Evolutionary conservation across 805 yeast species (phyloP), one percentile per base, ranked within the genome.

Genomic region (Zygosaccharomyces rouxii): DNA sequence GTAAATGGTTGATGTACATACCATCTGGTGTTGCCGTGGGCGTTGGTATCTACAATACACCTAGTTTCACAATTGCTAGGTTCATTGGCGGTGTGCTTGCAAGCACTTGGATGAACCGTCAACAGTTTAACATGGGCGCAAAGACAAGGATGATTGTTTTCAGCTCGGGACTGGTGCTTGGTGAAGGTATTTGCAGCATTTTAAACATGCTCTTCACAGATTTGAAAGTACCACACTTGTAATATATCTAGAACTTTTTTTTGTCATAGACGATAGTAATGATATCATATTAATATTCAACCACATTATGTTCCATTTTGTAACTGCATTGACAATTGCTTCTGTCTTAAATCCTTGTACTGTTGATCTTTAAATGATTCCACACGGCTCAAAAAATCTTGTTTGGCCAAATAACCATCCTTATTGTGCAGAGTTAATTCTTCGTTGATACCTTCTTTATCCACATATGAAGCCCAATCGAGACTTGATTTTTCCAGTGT

Each of bases 1-100:
- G 80, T 49, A 58, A 54, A 33, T 57, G 64, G 60, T 26, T 63
- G 5, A 69, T 74, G 2, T 87, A 77, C 69, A 69, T 92, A 23
- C 99, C 99, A 0, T 83, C 89, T 19, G 99, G 99, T 10, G 95
- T 94, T 23, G 97, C 99, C 2, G 97, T 90, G 14, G 99, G 99
- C 1, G 86, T 92, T 44, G 98, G 99, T 14, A 89, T 92, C 52
- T 94, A 92, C 67, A 94, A 94, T 64, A 77, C 90, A 0, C 98
- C 99, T 2, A 83, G 89, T 42, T 94, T 92, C 69, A 94, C 98
- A 0, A 72, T 92, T 40, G 98, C 98, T 1, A 74, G 99, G 57
- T 92, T 94, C 63, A 52, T 89, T 19, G 99, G 99, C 7, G 99
- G 99, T 2, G 56, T 86, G 3, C 60, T 81, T 29, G 78, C 89